Conservation (phyloP, 495 filamentous ascomycete genomes). For the Aspergillus baeticus region DNA sequence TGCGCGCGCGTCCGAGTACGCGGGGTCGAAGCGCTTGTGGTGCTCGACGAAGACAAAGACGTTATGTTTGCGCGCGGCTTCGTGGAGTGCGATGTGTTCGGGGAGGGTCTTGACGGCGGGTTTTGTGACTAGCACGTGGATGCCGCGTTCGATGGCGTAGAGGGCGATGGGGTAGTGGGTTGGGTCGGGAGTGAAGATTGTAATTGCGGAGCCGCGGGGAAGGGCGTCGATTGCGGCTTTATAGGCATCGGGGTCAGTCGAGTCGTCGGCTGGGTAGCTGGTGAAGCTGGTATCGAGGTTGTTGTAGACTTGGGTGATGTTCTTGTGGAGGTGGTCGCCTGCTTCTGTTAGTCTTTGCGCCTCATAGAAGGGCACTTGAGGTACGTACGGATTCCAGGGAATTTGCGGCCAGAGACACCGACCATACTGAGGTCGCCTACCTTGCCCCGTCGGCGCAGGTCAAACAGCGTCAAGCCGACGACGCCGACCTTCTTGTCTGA, state of each 20-base stretch:
- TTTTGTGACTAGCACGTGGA: conserved; percentile 94
- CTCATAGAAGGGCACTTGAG: too few relatives aligned
- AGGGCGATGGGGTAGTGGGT: conserved; percentile 94
- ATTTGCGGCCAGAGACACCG: conserved; percentile 83
- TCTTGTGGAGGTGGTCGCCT: conserved; percentile 84
- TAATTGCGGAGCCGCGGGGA: conserved; percentile 81
- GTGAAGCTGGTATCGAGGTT: conserved; percentile 78
- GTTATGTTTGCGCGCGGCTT: conserved; percentile 66
- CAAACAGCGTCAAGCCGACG: conserved; percentile 86
- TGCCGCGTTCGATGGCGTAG: conserved; percentile 81
- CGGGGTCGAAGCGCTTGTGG: conserved; percentile 93
- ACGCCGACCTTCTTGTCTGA: conserved; percentile 95
- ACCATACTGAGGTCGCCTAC: conserved; percentile 87
- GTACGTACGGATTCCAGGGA: conserved; percentile 78
- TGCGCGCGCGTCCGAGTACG: conserved; percentile 79
- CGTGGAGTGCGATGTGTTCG: conserved; percentile 74
- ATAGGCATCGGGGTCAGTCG: conserved; percentile 76
- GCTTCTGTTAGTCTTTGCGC: neutral
- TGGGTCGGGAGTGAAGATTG: conserved; percentile 93
- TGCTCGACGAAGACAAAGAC: conserved; percentile 95
- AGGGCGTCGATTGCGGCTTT: conserved; percentile 86
- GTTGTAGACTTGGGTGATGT: conserved; percentile 87
- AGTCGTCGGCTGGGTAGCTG: conserved; percentile 73
- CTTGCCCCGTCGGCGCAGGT: conserved; percentile 83
- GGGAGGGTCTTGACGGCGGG: conserved; percentile 83